Evolutionary conservation across 805 yeast species (phyloP), one percentile per base, ranked within the genome.

Genomic region (Pichia deserticola): DNA sequence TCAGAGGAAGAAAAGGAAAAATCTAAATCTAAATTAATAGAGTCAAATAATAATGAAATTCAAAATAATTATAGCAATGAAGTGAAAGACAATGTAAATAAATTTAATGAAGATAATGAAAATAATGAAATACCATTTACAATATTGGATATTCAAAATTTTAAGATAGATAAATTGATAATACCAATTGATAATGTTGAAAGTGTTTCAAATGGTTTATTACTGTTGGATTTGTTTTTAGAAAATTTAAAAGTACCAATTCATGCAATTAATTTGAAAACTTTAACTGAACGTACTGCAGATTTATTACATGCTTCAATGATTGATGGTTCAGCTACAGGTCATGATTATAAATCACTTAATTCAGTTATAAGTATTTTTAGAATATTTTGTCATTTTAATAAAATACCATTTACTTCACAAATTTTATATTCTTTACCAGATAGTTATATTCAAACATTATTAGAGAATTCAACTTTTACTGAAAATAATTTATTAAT

Each of bases 241-340:
- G 54, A 62, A 13, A 56, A 61, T 7, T 38, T 56, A 3, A 56
- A 53, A n/a, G 35, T 60, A 34, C 63, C 64, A 0, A 67, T 80
- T 42, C 74, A 72, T 55, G 84, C 80, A 1, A 62, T 81, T 5
- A 81, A 82, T 57, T 63, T 82, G 50, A 72, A 83, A 51, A 77
- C 78, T 39, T 68, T 84, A 44, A 77, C 85, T 1, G 83, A 84
- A 49, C 70, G 90, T 61, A 82, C 88, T 0, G 80, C 87, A 0
- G 86, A 84, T 61, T 66, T 84, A 46, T 71, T 84, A 47, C 86
- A 81, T 57, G 87, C 86, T 1, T 81, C 89, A 10, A 64, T 64
- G 68, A 57, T 44, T 57, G 55, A 34, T 50, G 57, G 40, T 20
- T 34, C 40, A 42, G 52, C 42, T 36, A 56, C 47, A 13, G 53